phyloP scores from a whole-genome alignment of 2,329 filamentous ascomycete genomes.

The Penicillium nordicum region DNA sequence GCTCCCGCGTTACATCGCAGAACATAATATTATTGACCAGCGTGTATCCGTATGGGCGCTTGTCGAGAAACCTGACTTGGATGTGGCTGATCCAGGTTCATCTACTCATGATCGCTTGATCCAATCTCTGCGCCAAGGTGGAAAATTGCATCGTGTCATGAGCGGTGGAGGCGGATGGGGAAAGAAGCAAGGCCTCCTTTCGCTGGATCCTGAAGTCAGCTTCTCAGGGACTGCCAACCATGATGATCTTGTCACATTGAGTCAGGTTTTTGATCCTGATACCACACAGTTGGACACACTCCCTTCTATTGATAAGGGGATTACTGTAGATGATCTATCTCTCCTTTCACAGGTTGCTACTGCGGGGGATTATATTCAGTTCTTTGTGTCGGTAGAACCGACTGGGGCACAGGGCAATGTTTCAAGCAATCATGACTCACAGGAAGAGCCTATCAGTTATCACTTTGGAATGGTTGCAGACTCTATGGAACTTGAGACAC shows the following conservation, averaged over 20 bases:
- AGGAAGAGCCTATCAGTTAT: constrained; percentile 21
- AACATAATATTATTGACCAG: constrained; percentile 36
- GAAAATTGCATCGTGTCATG: constrained; percentile 42
- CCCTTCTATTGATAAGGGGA: constrained; percentile 20
- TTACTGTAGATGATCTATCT: constrained; percentile 33
- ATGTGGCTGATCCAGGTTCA: constrained; percentile 5
- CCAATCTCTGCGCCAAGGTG: constrained; percentile 30
- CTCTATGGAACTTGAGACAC: constrained; percentile 16
- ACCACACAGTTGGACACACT: constrained; percentile 12
- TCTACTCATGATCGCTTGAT: constrained; percentile 23
- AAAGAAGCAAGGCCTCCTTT: constrained; percentile 45
- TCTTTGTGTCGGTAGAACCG: constrained; percentile 38
- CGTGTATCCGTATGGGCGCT: constrained; percentile 43
- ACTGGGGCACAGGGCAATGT: not conserved
- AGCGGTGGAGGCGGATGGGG: constrained; percentile 46
- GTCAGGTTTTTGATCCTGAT: constrained; percentile 24
- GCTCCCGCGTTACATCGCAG: constrained; percentile 39
- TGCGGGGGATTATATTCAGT: constrained; percentile 41
- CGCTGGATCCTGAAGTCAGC: constrained; percentile 40
- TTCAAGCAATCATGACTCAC: not conserved
- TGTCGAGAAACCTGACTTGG: constrained; percentile 29
- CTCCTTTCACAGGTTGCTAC: constrained; percentile 39
- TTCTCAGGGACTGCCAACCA: constrained; percentile 22
- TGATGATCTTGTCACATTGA: constrained; percentile 19
- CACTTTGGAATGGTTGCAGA: constrained; percentile 34